Conservation (phyloP, 73 alveolate genomes). For the Stentor coeruleus region DNA sequence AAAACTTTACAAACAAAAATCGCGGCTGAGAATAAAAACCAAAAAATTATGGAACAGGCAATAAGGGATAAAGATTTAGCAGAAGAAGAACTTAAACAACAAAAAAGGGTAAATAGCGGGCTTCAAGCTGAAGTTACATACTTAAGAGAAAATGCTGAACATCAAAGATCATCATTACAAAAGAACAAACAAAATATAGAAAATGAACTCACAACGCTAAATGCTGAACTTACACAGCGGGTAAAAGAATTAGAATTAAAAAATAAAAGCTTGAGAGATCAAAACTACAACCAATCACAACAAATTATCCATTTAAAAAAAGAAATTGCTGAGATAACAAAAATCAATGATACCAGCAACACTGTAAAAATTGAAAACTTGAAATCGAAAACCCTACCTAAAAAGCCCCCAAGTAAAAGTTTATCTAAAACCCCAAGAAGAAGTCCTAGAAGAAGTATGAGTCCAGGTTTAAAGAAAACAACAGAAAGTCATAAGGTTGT, state of each 20-base stretch:
- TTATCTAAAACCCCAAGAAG: neutral
- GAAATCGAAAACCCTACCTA: neutral
- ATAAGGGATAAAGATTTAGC: neutral
- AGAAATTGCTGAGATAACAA: neutral
- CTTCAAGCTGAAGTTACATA: constrained; percentile 3
- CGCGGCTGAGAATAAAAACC: neutral
- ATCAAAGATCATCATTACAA: neutral
- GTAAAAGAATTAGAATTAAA: constrained; percentile 1
- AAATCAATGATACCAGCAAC: neutral
- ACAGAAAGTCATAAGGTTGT: neutral
- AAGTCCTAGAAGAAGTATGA: neutral
- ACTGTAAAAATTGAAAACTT: neutral
- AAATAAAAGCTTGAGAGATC: neutral
- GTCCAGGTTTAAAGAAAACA: neutral
- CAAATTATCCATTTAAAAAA: constrained; percentile 6
- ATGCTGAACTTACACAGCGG: neutral
- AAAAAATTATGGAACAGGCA: neutral
- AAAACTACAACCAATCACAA: neutral
- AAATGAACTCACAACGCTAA: constrained; percentile 10
- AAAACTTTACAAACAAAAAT: neutral
- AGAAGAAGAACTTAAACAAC: constrained; percentile 1
- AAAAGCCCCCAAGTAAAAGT: neutral
- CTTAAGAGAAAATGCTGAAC: neutral
- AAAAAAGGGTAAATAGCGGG: neutral
- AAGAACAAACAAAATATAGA: neutral